Base-by-base conservation (phyloP, 441 rosid genomes). In the Gossypium schwendimanii region DNA sequence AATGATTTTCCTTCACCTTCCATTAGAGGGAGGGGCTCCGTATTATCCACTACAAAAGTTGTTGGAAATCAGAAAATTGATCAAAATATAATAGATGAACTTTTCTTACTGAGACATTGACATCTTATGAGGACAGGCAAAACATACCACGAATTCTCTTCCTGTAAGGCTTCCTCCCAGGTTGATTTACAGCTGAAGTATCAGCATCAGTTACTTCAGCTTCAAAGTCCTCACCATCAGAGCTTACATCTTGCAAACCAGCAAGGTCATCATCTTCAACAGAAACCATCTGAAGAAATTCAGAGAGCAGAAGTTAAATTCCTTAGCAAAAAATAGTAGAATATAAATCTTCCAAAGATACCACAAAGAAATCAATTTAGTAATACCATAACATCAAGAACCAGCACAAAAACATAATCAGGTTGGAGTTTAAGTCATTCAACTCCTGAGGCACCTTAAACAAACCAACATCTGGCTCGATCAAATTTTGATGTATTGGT, bases 201-300 rank as follows among this genome's bases (percentile, higher is more conserved):
- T 96, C 99, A 73, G 88, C 88, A 74, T 89, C 97, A 12, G 94
- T 88, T 80, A 91, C 77, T 58, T 90, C 97, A 31, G 97, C 98
- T 88, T 96, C 99, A 73, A 88, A 96, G 75, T 96, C 97, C 84
- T 91, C 99, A 2, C 89, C 94, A 62, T 96, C 98, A 44, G 96
- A 87, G 79, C 99, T 93, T 65, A 90, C 90, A 84, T 90, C 99
- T 88, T 96, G 96, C 81, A 93, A 71, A 78, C 99, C 99, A 76
- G 99, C 99, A 77, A 96, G 97, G 80, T 96, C 98, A 81, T 96
- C 99, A 6, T 96, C 99, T 80, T 96, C 98, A 71, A 93, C 90
- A 75, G 99, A 96, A 53, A 89, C 94, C 97, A 96, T 87, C 99
- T 96, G 54, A 21, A 64, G 83, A 67, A 71, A 21, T 69, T 65